Evolutionary conservation across 306 rosid genomes (phyloP).

Genomic region (Spatholobus suberectus): DNA sequence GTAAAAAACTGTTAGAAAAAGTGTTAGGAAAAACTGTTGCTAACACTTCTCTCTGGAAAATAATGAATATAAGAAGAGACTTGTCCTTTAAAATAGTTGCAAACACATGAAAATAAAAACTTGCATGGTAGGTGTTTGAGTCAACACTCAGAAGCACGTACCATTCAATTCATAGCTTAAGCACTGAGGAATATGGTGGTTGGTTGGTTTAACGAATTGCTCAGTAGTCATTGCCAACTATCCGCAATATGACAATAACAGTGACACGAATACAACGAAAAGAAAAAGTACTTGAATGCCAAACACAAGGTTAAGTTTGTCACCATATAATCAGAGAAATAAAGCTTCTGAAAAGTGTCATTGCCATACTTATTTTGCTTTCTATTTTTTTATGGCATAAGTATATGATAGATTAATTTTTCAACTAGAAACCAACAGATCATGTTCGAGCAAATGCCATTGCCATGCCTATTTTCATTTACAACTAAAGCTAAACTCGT

Average conservation of each 20-base stretch:
- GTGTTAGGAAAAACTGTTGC: too few species aligned
- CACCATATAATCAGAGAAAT: background rate
- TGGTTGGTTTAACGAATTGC: background rate
- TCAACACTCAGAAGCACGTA: slow-evolving; percentile 16
- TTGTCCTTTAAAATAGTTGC: background rate
- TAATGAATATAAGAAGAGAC: background rate
- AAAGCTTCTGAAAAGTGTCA: background rate
- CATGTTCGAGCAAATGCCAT: background rate
- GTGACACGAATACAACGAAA: background rate
- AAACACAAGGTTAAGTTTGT: background rate
- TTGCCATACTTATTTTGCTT: background rate
- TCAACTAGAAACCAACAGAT: background rate
- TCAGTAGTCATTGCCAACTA: background rate
- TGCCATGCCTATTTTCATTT: background rate
- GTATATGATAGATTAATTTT: background rate
- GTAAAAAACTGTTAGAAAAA: too few species aligned
- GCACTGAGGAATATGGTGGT: background rate
- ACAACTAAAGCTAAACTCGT: background rate
- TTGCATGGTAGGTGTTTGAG: background rate
- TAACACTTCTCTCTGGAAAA: too few species aligned
- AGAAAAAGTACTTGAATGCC: background rate
- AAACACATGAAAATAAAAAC: slow-evolving; percentile 9
- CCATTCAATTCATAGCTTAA: background rate
- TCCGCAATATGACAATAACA: background rate
- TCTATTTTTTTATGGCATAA: background rate